Evolutionary conservation across 2,329 filamentous ascomycete species (phyloP), one percentile per base, ranked within the genome.

Genomic region (Pestalotiopsis sp.): DNA sequence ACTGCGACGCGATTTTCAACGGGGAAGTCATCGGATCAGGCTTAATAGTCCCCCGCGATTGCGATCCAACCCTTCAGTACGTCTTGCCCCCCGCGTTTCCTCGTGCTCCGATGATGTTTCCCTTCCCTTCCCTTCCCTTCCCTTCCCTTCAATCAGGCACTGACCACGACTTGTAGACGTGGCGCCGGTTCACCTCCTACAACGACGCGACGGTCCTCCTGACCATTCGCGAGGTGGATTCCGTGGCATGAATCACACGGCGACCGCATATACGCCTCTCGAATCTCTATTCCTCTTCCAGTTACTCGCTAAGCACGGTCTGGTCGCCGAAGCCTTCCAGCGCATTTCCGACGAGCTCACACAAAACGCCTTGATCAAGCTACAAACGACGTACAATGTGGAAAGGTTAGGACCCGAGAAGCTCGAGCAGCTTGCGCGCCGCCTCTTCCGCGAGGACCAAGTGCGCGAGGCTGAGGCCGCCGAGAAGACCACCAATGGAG

Each of bases 281-380:
- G 94, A 97, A 87, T 92, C 91, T 77, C 87, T 97, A 71, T 88
- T 96, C 73, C 87, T 97, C 76, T 95, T 96, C 83, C 93, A 95
- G 82, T 91, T 91, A 70, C 87, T 97, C 72, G 87, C 90, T 73
- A 84, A 85, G 73, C 86, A 92, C 80, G 92, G 92, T 77, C 84
- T 90, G 72, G 87, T 90, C 73, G 83, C 89, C 66, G 80, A 85
- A 70, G 89, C 88, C 78, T 96, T 97, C 82, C 82, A 83, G 75
- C 86, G 86, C 73, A 93, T 96, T 71, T 94, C 94, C 69, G 87
- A 92, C 72, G 82, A 91, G 69, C 88, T 98, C 71, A 91, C 88
- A 80, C 90, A 86, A 76, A 94, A 97, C 78, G 84, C 88, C 20
- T 85, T 94, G 71, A 86, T 98, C 77, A 90, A 88, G 74, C 86